These are phyloP conservation scores for Canavalia ensiformis DNA, from an alignment of 306 rosid genomes.

Conservation along the genomic window DNA sequence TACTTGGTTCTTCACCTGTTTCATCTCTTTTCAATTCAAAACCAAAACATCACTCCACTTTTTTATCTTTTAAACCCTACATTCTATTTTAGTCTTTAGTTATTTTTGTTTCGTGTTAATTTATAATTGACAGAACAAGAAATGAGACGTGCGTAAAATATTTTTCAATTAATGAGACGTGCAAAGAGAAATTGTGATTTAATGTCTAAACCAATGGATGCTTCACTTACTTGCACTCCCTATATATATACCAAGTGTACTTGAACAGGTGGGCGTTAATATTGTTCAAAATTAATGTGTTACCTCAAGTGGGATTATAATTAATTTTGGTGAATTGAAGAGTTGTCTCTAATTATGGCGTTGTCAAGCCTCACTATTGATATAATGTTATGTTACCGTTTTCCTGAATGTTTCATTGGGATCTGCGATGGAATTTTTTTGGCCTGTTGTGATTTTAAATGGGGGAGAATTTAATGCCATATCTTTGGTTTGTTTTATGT, in stretches of 20 bases:
- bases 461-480: slow-evolving; percentile 39
- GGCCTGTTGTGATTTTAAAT: slow-evolving; percentile 39
- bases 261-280: background rate
- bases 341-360: background rate
- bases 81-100: background rate
- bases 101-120: background rate
- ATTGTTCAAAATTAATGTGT: background rate
- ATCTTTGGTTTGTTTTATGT: slow-evolving; percentile 72
- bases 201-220: background rate
- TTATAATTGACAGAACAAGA: background rate
- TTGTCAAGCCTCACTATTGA: background rate
- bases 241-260: background rate
- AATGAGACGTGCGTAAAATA: background rate
- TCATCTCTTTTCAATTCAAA: background rate
- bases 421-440: slow-evolving; percentile 54
- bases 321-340: slow-evolving; percentile 14
- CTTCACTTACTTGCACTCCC: background rate
- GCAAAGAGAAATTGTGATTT: background rate
- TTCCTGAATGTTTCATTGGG: slow-evolving; percentile 49
- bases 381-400: background rate
- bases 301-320: background rate
- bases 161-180: background rate
- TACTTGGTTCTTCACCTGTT: background rate
- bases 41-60: background rate
- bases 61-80: background rate